Conservation (phyloP, 1,284 basidiomycete genomes). For the Rhizoctonia solani region DNA sequence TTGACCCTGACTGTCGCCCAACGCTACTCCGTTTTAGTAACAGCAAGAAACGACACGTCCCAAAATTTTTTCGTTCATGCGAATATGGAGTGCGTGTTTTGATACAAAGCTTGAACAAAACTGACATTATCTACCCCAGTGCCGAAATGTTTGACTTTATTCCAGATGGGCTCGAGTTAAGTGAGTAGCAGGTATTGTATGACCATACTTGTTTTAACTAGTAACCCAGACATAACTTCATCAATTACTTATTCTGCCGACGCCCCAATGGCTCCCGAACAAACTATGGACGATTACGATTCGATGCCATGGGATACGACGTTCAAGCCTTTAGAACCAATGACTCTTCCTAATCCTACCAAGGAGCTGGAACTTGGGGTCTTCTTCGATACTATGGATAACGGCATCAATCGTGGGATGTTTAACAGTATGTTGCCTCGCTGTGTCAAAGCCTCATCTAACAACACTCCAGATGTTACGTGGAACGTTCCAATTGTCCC, state of each 20-base stretch:
- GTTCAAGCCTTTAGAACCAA: slow-evolving; percentile 62
- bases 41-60: slow-evolving; percentile 81
- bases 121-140: slow-evolving; percentile 30
- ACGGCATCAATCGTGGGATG: slow-evolving; percentile 78
- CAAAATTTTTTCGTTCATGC: slow-evolving; percentile 89
- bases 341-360: slow-evolving; percentile 58
- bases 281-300: slow-evolving; percentile 57
- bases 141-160: slow-evolving; percentile 81
- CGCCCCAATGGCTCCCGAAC: slow-evolving; percentile 55
- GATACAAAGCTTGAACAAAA: neutral
- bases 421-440: slow-evolving; percentile 55
- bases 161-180: slow-evolving; percentile 71
- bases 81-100: slow-evolving; percentile 71
- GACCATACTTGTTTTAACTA: slow-evolving; percentile 42
- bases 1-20: slow-evolving; percentile 83
- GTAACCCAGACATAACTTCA: slow-evolving; percentile 65
- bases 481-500: slow-evolving; percentile 61
- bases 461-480: slow-evolving; percentile 42
- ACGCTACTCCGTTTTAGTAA: slow-evolving; percentile 91
- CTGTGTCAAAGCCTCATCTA: neutral
- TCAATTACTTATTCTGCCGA: slow-evolving; percentile 67
- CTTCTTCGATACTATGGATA: slow-evolving; percentile 71
- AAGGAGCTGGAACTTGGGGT: slow-evolving; percentile 44
- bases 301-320: slow-evolving; percentile 57
- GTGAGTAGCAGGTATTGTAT: slow-evolving; percentile 50